These are phyloP conservation scores for Verticillium tricorpus DNA, from an alignment of 2,329 filamentous ascomycete species.

Conservation along the genomic window DNA sequence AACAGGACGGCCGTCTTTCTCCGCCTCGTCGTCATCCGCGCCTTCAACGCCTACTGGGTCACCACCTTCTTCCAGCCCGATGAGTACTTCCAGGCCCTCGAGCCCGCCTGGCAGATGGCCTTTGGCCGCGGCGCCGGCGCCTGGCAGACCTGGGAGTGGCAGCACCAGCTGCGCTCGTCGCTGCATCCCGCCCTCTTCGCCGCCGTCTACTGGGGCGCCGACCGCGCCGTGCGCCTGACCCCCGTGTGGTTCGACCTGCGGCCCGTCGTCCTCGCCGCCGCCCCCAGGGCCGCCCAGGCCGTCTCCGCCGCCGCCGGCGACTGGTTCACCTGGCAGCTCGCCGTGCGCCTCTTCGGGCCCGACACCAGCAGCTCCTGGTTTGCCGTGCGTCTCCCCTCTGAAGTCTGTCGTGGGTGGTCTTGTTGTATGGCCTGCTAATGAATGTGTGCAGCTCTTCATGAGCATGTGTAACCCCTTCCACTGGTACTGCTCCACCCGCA, in stretches of 20 bases:
- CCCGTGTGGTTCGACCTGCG: slow-evolving; percentile 40
- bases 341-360: slow-evolving; percentile 65
- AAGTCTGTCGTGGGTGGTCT: no score
- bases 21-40: slow-evolving; percentile 61
- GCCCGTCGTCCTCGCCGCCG: slow-evolving; percentile 63
- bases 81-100: slow-evolving; percentile 93
- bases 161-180: slow-evolving; percentile 78
- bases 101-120: slow-evolving; percentile 86
- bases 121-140: slow-evolving; percentile 75
- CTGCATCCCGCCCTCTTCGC: slow-evolving; percentile 89
- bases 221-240: slow-evolving; percentile 51
- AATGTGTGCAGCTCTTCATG: slow-evolving; percentile 60
- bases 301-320: slow-evolving; percentile 74
- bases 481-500: slow-evolving; percentile 91
- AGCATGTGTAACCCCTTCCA: slow-evolving; percentile 83
- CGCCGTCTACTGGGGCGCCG: slow-evolving; percentile 60
- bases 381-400: slow-evolving; percentile 51
- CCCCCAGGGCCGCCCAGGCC: slow-evolving; percentile 74
- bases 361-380: slow-evolving; percentile 61
- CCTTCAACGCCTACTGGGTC: slow-evolving; percentile 73
- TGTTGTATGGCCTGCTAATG: not conserved
- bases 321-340: slow-evolving; percentile 83
- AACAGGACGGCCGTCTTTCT: slow-evolving; percentile 20
- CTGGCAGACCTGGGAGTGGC: slow-evolving; percentile 99
- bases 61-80: slow-evolving; percentile 97